Conservation (phyloP, 257 asterid genomes). For the Scutellaria galericulata region DNA sequence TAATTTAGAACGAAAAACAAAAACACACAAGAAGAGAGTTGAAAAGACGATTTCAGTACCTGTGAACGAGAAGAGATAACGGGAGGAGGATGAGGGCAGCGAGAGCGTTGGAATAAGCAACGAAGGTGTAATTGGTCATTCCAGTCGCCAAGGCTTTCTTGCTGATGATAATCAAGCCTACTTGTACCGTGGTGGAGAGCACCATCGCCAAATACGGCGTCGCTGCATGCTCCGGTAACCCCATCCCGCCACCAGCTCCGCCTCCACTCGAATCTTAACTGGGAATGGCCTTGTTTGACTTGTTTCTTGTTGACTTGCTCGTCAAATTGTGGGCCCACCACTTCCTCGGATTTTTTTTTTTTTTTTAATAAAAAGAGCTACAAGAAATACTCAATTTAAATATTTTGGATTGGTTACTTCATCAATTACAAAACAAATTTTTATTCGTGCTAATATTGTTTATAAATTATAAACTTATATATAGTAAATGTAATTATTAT, state of each 20-base stretch:
- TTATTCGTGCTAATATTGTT: too few relatives aligned
- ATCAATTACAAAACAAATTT: too few relatives aligned
- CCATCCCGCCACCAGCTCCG: slow-evolving; percentile 39
- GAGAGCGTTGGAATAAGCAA: slow-evolving; percentile 86
- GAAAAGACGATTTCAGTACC: slow-evolving; percentile 41
- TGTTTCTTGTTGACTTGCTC: background rate
- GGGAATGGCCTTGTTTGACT: background rate
- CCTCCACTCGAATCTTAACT: background rate
- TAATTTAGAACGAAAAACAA: background rate
- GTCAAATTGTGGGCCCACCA: background rate
- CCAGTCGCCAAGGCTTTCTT: slow-evolving; percentile 80
- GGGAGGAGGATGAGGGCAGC: slow-evolving; percentile 85
- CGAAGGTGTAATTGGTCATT: slow-evolving; percentile 79
- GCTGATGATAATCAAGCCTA: slow-evolving; percentile 71
- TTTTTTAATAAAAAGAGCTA: too few relatives aligned
- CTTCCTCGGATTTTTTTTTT: too few relatives aligned
- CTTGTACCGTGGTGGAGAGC: slow-evolving; percentile 68
- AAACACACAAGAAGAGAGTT: background rate
- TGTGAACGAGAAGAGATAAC: slow-evolving; percentile 64
- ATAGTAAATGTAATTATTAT: too few relatives aligned
- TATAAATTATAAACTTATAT: too few relatives aligned
- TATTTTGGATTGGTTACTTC: too few relatives aligned
- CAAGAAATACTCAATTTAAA: too few relatives aligned
- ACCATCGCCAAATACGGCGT: slow-evolving; percentile 81
- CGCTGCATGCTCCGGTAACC: slow-evolving; percentile 45